Evolutionary conservation across 2,329 filamentous ascomycete genomes (phyloP), one percentile per base, ranked within the genome.

Genomic region (Paraphoma sp.): DNA sequence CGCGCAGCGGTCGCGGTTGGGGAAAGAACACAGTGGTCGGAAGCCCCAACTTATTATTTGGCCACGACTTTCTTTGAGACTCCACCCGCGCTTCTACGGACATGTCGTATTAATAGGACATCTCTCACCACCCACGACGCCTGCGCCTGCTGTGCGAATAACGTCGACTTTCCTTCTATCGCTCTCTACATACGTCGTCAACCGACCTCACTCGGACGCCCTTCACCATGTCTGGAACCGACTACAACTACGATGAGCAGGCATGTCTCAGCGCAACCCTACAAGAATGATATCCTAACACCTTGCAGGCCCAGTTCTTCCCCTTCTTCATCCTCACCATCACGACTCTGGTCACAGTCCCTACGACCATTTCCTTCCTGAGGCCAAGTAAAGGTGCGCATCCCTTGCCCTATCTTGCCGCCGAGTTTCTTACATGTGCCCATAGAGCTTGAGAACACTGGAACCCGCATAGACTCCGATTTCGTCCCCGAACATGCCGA

Each of bases 161-260:
- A 53, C 56, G 55, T 51, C 17, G 47, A 53, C 51, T 63, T 53
- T 61, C 57, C 60, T 61, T 52, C 49, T 51, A 51, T 63, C 57
- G 55, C 54, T 64, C 61, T 57, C 56, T 68, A 33, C 41, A 45
- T 50, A 50, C 55, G 59, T 42, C 49, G 59, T 54, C 57, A 45
- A 54, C 53, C 53, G 51, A 53, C 58, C 61, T 57, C 17, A 57
- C 29, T 23, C 57, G 57, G 63, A 67, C 67, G 62, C 41, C 51
- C 60, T 50, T 53, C 72, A 67, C 63, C 46, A 76, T 75, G 73
- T 76, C 74, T 48, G 71, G 73, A 31, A 92, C 91, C 73, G 94
- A 98, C 80, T 99, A 99, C 84, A 96, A 91, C 72, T 99, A 99
- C 82, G 95, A 99, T 86, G 91, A 97, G 76, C 88, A 95, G 87